Conservation (phyloP, 2,329 filamentous ascomycete species). For the Phaeosphaeria sp. region DNA sequence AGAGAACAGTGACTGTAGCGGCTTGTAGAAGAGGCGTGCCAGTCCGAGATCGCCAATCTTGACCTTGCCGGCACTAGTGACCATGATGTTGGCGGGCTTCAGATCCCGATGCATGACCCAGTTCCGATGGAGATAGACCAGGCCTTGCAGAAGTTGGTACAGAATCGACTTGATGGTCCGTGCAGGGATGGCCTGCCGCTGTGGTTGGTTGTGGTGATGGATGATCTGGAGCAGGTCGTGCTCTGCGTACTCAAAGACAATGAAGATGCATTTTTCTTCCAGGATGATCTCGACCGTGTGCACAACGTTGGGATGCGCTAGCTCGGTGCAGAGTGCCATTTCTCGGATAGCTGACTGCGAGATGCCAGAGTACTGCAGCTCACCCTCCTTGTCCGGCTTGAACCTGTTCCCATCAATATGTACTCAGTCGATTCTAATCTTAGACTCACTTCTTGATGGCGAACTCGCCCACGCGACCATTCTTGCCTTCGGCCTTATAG, state of each 20-base stretch:
- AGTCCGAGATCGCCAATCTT: constrained; percentile 95
- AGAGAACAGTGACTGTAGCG: constrained; percentile 86
- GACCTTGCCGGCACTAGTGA: constrained; percentile 86
- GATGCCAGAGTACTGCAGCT: constrained; percentile 95
- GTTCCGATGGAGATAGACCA: constrained; percentile 92
- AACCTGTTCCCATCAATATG: constrained; percentile 59
- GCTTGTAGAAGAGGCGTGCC: constrained; percentile 92
- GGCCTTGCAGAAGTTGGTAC: constrained; percentile 93
- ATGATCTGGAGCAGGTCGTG: constrained; percentile 98
- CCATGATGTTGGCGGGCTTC: constrained; percentile 99
- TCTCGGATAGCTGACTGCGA: constrained; percentile 97
- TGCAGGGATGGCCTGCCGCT: constrained; percentile 86
- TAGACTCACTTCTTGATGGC: constrained; percentile 93
- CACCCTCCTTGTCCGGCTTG: constrained; percentile 98
- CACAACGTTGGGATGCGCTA: constrained; percentile 88
- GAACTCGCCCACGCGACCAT: constrained; percentile 80
- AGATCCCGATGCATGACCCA: constrained; percentile 98
- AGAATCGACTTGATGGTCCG: constrained; percentile 91
- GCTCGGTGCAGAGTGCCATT: constrained; percentile 94
- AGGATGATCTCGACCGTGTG: constrained; percentile 93
- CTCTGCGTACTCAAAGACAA: constrained; percentile 99
- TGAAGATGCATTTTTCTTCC: constrained; percentile 98
- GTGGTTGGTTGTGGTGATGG: constrained; percentile 92
- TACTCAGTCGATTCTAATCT: too few species aligned
- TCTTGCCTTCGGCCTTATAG: constrained; percentile 87